These are phyloP conservation scores for Penicillium thymicola DNA, from an alignment of 2,329 filamentous ascomycete species.

Conservation along the genomic window DNA sequence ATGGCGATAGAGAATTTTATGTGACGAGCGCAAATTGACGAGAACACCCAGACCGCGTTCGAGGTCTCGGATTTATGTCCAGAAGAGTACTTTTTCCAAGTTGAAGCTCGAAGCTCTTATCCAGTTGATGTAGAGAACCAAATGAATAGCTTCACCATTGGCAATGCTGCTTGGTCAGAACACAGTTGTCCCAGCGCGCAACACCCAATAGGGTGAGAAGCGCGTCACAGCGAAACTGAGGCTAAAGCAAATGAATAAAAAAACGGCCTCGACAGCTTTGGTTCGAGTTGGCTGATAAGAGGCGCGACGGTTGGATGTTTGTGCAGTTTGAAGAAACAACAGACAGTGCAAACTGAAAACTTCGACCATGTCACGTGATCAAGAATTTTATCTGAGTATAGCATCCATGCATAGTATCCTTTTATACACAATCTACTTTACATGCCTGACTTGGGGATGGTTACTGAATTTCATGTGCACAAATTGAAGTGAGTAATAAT, in stretches of 20 bases:
- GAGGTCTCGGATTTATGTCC: background rate
- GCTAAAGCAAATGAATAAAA: background rate
- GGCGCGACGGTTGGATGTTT: constrained; percentile 32
- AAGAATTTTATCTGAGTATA: accelerated
- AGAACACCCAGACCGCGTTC: background rate
- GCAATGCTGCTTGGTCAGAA: background rate
- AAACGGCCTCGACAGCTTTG: constrained; percentile 9
- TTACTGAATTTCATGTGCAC: too few relatives aligned
- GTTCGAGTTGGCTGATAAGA: constrained; percentile 23
- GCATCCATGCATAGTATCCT: background rate
- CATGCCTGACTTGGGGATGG: background rate
- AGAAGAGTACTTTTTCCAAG: background rate
- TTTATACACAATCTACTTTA: background rate
- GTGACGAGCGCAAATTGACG: background rate
- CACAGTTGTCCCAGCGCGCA: background rate
- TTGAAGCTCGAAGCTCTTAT: constrained; percentile 5
- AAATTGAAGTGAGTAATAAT: background rate
- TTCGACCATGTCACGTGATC: constrained; percentile 18
- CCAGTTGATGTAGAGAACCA: background rate
- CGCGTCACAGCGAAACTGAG: constrained; percentile 4
- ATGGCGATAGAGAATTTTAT: background rate
- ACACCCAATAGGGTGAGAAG: constrained; percentile 17
- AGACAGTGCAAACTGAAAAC: constrained; percentile 40
- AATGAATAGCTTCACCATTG: background rate
- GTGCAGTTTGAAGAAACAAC: constrained; percentile 39